Base-by-base conservation (phyloP, 2,329 filamentous ascomycete genomes). In the Talaromyces sp. region DNA sequence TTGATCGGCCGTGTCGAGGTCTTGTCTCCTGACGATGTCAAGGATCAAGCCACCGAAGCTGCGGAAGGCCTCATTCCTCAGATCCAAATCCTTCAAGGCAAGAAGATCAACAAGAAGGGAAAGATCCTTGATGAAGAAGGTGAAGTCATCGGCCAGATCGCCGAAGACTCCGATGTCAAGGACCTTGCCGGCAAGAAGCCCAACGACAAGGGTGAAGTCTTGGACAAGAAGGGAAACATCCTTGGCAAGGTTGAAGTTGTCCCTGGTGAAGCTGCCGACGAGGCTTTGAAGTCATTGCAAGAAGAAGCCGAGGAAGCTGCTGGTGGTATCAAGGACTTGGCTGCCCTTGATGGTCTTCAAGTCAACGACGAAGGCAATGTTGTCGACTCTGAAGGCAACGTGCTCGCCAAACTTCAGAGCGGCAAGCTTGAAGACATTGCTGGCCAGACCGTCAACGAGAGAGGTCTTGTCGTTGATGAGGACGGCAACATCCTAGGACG, bases 71-170 rank as follows among this genome's bases (percentile, higher is more conserved):
- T 70, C 25, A 50, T 52, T 13, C 45, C 57, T 5, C 52, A 56
- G 21, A 6, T 59, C 13, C 51, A 59, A 22, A 59, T 59, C 21
- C 45, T 59, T 3, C 53, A 59, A 19, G 52, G 52, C 21, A 54
- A 54, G 25, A 59, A 59, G 57, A 59, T 59, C 17, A 59, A 35
- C n/a, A 59, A 59, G 9, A 59, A 56, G 28, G 83, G 82, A 39
- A 69, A 77, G 36, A 77, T 85, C 61, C 72, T 78, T 63, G 78
- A 83, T 39, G 64, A 71, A 19, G 67, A 73, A 45, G 75, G 73
- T 35, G 68, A 75, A 22, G 63, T 67, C 19, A 63, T 76, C 8
- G 75, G 73, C 19, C 67, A 70, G 36, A 67, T 77, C 31, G 69
- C 71, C 22, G 74, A 76, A 58, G 75, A 73, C 15, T 58, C 17